These are phyloP conservation scores for Thelonectria blattea DNA, from an alignment of 2,329 filamentous ascomycete genomes.

Conservation along the genomic window DNA sequence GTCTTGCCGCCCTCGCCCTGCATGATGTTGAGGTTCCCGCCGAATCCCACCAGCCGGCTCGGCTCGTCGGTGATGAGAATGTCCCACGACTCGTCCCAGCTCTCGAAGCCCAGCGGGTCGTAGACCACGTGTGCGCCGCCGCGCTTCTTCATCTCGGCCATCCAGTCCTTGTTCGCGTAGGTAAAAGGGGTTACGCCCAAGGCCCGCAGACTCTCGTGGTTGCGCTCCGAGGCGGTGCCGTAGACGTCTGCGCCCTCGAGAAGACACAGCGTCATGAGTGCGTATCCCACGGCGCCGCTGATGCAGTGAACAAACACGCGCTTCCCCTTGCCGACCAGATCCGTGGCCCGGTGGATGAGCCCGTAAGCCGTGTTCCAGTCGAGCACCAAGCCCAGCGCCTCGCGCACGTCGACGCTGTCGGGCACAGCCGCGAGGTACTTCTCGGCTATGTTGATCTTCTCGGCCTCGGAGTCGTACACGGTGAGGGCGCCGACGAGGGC, in stretches of 20 bases:
- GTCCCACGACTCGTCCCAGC: slow-evolving; percentile 55
- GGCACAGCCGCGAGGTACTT: slow-evolving; percentile 53
- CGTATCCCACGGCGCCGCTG: slow-evolving; percentile 56
- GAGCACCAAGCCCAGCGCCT: slow-evolving; percentile 49
- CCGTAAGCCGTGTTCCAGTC: slow-evolving; percentile 54
- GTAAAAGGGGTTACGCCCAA: slow-evolving; percentile 51
- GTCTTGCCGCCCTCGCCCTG: slow-evolving; percentile 38
- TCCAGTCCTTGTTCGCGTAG: slow-evolving; percentile 58
- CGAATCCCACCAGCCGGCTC: slow-evolving; percentile 50
- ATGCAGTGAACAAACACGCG: slow-evolving; percentile 58
- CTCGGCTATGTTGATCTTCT: slow-evolving; percentile 53
- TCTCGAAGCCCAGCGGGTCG: slow-evolving; percentile 57
- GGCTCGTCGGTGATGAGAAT: slow-evolving; percentile 44
- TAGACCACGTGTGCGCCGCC: slow-evolving; percentile 56
- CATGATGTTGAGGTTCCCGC: slow-evolving; percentile 44
- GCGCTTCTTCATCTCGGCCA: slow-evolving; percentile 49
- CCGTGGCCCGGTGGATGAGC: slow-evolving; percentile 46
- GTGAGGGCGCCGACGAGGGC: slow-evolving; percentile 46
- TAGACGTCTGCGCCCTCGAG: slow-evolving; percentile 54
- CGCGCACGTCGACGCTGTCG: slow-evolving; percentile 46
- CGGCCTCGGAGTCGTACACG: slow-evolving; percentile 51
- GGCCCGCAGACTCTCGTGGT: slow-evolving; percentile 48
- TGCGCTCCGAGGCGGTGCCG: slow-evolving; percentile 54
- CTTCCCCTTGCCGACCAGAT: slow-evolving; percentile 48
- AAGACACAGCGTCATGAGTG: slow-evolving; percentile 48